Conservation (phyloP, 139 green algal species). For the Asterochloris erici region DNA sequence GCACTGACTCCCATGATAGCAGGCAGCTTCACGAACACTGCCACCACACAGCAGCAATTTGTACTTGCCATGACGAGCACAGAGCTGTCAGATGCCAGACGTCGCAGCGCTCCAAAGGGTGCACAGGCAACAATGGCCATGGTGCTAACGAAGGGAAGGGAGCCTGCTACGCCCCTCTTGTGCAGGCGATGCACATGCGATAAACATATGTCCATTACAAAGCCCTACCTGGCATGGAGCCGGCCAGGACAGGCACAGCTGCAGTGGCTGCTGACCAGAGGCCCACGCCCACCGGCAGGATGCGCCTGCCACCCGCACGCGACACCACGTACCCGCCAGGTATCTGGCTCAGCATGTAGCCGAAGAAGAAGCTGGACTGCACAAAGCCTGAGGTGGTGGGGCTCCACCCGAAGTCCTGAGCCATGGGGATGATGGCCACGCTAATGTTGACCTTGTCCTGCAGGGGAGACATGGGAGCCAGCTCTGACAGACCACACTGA, state of each 20-base stretch:
- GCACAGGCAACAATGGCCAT: no score
- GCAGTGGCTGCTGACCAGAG: constrained; percentile 81
- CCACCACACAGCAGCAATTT: no score
- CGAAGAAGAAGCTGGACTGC: constrained; percentile 92
- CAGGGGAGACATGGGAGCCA: background rate
- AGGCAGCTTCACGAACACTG: no score
- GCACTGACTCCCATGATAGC: no score
- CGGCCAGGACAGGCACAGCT: constrained; percentile 62
- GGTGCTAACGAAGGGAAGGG: no score
- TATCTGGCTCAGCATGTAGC: constrained; percentile 78
- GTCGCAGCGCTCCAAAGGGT: no score
- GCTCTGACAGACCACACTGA: no score
- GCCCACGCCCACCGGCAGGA: constrained; percentile 78
- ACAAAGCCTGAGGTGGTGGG: constrained; percentile 80
- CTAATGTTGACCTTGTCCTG: constrained; percentile 93
- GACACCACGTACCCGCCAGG: constrained; percentile 83
- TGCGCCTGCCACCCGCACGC: constrained; percentile 56
- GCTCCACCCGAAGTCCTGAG: constrained; percentile 88
- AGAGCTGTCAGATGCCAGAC: no score
- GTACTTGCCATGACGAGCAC: no score
- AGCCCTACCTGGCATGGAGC: constrained; percentile 40
- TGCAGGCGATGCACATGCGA: background rate
- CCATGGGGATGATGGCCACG: constrained; percentile 97
- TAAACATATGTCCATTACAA: background rate
- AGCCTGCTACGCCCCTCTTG: background rate